A percentile compares a stretch with the other conserved stretches of the same genome.
phyloP scores from a whole-genome alignment of 2,329 filamentous ascomycete species.

The Paracoccidioides brasiliensis region DNA sequence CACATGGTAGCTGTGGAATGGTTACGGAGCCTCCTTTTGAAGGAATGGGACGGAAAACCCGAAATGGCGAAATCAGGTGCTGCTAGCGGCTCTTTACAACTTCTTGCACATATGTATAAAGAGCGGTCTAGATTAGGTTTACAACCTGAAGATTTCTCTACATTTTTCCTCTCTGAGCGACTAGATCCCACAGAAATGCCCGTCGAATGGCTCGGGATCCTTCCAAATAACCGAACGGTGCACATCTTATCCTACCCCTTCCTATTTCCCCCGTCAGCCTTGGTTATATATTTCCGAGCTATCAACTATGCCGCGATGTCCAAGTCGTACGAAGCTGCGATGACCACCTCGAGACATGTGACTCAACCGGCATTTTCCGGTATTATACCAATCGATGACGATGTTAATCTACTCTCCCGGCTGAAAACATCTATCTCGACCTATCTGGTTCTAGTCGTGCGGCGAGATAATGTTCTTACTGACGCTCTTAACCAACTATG shows the following conservation, averaged over 20 bases:
- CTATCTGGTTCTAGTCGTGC: slow-evolving; percentile 57
- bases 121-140: slow-evolving; percentile 55
- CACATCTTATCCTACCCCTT: slow-evolving; percentile 73
- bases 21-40: slow-evolving; percentile 54
- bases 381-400: slow-evolving; percentile 39
- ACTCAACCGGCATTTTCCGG: slow-evolving; percentile 31
- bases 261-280: slow-evolving; percentile 57
- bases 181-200: slow-evolving; percentile 65
- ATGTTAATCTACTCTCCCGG: slow-evolving; percentile 48
- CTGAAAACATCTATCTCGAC: slow-evolving; percentile 55
- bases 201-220: slow-evolving; percentile 53
- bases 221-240: slow-evolving; percentile 47
- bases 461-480: slow-evolving; percentile 52
- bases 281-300: slow-evolving; percentile 75
- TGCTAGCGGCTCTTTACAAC: slow-evolving; percentile 62
- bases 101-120: slow-evolving; percentile 62
- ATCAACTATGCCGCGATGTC: slow-evolving; percentile 85
- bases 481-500: slow-evolving; percentile 82
- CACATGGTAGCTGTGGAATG: slow-evolving; percentile 30
- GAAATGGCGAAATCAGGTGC: slow-evolving; percentile 56
- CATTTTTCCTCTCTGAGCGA: slow-evolving; percentile 61
- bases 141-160: slow-evolving; percentile 56
- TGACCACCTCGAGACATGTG: slow-evolving; percentile 35
- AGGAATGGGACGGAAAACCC: slow-evolving; percentile 67
- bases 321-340: slow-evolving; percentile 57